Conservation (phyloP, 2,329 filamentous ascomycete genomes). For the Biscogniauxia sp. region DNA sequence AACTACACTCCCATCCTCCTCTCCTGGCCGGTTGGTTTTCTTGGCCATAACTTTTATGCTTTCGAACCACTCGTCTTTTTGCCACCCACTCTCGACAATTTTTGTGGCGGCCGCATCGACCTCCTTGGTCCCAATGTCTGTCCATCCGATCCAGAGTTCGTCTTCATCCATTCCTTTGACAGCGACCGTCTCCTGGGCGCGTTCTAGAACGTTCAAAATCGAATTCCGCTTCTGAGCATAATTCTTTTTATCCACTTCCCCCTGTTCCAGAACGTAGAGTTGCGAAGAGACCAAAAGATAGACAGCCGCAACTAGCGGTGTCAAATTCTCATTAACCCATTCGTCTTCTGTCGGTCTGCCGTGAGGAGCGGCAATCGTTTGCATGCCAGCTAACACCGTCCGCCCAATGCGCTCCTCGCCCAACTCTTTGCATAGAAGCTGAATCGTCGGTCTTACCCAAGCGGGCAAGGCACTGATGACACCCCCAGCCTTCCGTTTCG, state of each 20-base stretch:
- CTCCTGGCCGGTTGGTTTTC: constrained; percentile 24
- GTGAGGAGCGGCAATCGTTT: constrained; percentile 47
- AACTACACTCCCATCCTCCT: constrained; percentile 29
- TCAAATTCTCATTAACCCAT: constrained; percentile 48
- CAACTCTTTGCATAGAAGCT: constrained; percentile 62
- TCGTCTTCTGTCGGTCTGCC: constrained; percentile 46
- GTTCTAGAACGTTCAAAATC: constrained; percentile 43
- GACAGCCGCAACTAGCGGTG: constrained; percentile 57
- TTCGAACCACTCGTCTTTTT: constrained; percentile 61
- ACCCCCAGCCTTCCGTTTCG: constrained; percentile 32
- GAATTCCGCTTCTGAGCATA: constrained; percentile 47
- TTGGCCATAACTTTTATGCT: constrained; percentile 55
- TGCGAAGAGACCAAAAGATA: constrained; percentile 59
- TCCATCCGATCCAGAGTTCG: constrained; percentile 54
- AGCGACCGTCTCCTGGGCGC: constrained; percentile 39
- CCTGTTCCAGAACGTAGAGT: constrained; percentile 40
- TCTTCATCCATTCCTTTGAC: constrained; percentile 42
- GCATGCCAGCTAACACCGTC: constrained; percentile 72
- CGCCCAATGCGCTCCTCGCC: constrained; percentile 62
- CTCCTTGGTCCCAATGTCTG: constrained; percentile 46
- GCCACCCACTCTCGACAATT: constrained; percentile 57
- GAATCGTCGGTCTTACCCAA: constrained; percentile 70
- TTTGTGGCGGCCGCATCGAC: constrained; percentile 61
- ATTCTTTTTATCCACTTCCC: constrained; percentile 40
- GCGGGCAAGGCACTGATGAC: constrained; percentile 42